Conservation (phyloP, 2,329 filamentous ascomycete species). For the Aspergillus ruber region DNA sequence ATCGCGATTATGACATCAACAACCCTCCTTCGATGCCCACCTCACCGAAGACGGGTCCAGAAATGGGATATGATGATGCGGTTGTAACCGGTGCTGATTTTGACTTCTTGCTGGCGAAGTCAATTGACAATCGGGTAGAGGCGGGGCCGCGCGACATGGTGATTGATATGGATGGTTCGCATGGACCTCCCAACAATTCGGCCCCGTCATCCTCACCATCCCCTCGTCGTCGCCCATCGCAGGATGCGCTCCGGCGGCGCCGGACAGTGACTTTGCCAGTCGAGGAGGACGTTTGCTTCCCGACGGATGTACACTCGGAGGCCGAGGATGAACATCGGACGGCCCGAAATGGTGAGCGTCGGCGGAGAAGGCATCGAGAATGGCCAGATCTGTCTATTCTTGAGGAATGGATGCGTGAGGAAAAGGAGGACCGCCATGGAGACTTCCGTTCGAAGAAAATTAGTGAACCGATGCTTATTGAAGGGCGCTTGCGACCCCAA, state of each 20-base stretch:
- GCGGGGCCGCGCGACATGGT: constrained; percentile 33
- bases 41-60: constrained; percentile 50
- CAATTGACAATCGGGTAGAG: constrained; percentile 30
- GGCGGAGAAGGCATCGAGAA: constrained; percentile 59
- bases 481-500: constrained; percentile 76
- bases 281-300: constrained; percentile 89
- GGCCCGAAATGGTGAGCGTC: constrained; percentile 40
- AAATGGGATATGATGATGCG: constrained; percentile 51
- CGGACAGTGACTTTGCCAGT: constrained; percentile 58
- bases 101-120: constrained; percentile 32
- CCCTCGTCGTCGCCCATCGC: constrained; percentile 30
- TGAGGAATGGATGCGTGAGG: constrained; percentile 83
- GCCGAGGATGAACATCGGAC: constrained; percentile 57
- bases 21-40: constrained; percentile 58
- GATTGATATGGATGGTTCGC: constrained; percentile 39
- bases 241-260: constrained; percentile 40
- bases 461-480: constrained; percentile 86
- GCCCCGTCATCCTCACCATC: constrained; percentile 36
- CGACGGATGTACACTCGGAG: constrained; percentile 70
- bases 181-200: constrained; percentile 12
- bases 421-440: constrained; percentile 81
- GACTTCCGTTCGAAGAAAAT: constrained; percentile 83
- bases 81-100: constrained; percentile 40
- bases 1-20: constrained; percentile 54
- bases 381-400: constrained; percentile 83